Evolutionary conservation across 2,329 filamentous ascomycete genomes (phyloP), one percentile per base, ranked within the genome.

Genomic region (Aspergillus sojae): DNA sequence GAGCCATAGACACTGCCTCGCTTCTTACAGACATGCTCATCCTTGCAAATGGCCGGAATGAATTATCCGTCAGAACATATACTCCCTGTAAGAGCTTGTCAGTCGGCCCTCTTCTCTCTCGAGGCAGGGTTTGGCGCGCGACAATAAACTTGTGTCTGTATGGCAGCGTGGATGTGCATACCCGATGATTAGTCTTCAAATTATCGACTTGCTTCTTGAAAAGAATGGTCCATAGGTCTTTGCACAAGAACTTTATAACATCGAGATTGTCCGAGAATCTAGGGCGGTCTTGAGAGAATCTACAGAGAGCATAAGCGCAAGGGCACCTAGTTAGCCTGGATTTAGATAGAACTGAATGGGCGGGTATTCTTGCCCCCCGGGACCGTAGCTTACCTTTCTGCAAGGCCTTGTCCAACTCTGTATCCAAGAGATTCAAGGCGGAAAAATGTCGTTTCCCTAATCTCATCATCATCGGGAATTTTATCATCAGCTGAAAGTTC

Each of bases 181-280:
- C 91, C 71, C 95, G 85, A 77, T 99, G 95, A 75, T 99, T 99
- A 10, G 95, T 99, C 81, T 99, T 99, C 54, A 99, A 85, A 77
- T 99, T 99, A 79, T 99, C 95, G 74, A 99, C 92, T 78, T 98
- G 96, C 80, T 99, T 99, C 76, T 92, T 87, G 79, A 97, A 99
- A 19, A 97, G 87, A 23, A 98, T 84, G 39, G 89, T 93, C 95
- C 95, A 99, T 52, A 99, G 85, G 78, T 99, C 95, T 82, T 99
- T 99, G 86, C 95, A 99, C 57, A 99, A 84, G 75, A 99, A 98
- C 78, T 99, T 99, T 77, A 99, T 99, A 57, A 94, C 91, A 75
- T 98, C 95, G 48, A 99, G 87, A 4, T 94, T 94, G 71, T 97
- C 93, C 65, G 90, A 92, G 75, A 97, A 96, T 56, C 93, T 91